A percentile compares a stretch with the other conserved stretches of the same genome.
phyloP scores from a whole-genome alignment of 441 rosid species.

The Populus trichocarpa region DNA sequence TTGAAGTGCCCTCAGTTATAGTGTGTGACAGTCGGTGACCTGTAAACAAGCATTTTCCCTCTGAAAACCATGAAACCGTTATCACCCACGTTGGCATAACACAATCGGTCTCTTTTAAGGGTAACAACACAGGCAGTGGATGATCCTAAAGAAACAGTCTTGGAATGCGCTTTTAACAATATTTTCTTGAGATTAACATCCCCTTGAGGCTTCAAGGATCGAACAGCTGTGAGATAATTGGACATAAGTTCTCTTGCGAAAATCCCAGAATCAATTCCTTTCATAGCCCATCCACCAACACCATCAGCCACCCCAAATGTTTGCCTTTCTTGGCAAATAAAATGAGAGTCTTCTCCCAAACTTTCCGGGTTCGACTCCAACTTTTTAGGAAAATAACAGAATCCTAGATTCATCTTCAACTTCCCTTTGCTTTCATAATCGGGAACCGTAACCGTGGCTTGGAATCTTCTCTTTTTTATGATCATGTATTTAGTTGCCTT shows the following conservation, averaged over 20 bases:
- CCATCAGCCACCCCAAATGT: too few relatives aligned
- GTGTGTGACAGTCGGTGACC: conserved; percentile 19
- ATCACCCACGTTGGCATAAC: conserved; percentile 23
- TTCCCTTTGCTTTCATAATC: too few relatives aligned
- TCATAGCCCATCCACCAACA: conserved; percentile 15
- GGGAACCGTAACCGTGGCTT: too few relatives aligned
- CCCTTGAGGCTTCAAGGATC: not conserved
- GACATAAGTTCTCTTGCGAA: conserved; percentile 19
- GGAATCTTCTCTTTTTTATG: too few relatives aligned
- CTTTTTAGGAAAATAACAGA: not conserved
- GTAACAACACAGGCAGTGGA: conserved; percentile 15
- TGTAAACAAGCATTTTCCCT: not conserved
- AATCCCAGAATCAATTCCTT: conserved; percentile 8
- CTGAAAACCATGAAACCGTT: conserved; percentile 30
- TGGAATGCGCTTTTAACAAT: not conserved
- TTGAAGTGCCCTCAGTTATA: too few relatives aligned
- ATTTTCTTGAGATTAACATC: conserved; percentile 8
- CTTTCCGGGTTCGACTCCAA: not conserved
- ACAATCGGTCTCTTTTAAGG: not conserved
- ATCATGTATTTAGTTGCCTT: too few relatives aligned
- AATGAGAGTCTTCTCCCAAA: conserved; percentile 23
- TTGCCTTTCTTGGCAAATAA: conserved; percentile 8
- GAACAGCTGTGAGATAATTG: not conserved
- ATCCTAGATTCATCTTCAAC: not conserved
- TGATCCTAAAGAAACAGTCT: conserved; percentile 11